These are phyloP conservation scores for Populus simonii DNA, from an alignment of 345 rosid species.

Conservation along the genomic window DNA sequence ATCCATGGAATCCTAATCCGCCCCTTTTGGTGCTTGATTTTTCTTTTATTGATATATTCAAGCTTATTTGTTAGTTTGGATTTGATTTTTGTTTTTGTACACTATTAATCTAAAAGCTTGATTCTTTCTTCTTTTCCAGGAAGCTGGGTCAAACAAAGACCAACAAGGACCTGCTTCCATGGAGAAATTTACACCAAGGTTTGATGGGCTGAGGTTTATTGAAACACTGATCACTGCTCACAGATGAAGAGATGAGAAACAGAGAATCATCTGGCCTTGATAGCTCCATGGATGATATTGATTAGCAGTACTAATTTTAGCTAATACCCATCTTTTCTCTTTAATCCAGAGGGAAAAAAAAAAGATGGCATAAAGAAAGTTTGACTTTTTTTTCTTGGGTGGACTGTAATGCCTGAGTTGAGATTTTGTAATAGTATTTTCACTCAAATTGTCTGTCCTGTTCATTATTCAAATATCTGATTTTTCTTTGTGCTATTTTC, in stretches of 20 bases:
- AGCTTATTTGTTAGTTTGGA: not conserved
- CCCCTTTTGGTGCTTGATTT: not conserved
- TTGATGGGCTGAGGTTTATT: slow-evolving; percentile 34
- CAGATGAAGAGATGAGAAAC: slow-evolving; percentile 8
- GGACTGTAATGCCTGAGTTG: not conserved
- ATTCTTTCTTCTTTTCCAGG: not conserved
- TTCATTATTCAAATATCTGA: not conserved
- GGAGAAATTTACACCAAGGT: slow-evolving; percentile 32
- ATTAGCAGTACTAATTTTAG: slow-evolving; percentile 3
- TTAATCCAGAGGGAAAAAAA: not conserved
- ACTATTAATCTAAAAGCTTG: too few relatives aligned
- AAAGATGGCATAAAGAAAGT: not conserved
- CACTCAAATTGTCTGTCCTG: not conserved
- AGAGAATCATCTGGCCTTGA: not conserved
- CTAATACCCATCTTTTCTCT: not conserved
- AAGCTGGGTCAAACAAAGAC: slow-evolving; percentile 8
- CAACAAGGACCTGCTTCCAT: slow-evolving; percentile 5
- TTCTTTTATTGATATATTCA: not conserved
- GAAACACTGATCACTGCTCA: slow-evolving; percentile 36
- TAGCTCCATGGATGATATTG: not conserved
- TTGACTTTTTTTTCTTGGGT: not conserved
- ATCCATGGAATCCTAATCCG: not conserved
- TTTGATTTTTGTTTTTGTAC: not conserved
- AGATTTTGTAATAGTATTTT: not conserved
- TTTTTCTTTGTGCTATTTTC: not conserved